Evolutionary conservation across 2,329 filamentous ascomycete genomes (phyloP).

Genomic region (Sporothrix pallida): DNA sequence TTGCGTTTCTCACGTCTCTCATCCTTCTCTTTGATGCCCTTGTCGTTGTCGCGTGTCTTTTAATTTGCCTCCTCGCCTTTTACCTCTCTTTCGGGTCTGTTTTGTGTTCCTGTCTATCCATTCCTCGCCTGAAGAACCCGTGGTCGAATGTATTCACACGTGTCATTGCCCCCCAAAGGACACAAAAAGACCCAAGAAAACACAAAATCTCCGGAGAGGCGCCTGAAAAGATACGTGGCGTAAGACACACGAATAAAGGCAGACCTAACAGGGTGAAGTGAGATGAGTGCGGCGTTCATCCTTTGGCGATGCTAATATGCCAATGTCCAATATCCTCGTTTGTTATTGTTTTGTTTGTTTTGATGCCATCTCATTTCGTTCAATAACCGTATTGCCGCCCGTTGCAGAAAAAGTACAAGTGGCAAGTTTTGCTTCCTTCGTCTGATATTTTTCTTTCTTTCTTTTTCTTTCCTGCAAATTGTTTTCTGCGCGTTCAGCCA

Average conservation of each 20-base stretch:
- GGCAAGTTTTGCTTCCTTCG: background rate
- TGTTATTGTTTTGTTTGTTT: background rate
- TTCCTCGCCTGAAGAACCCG: slow-evolving; percentile 9
- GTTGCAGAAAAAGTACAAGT: background rate
- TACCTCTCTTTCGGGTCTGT: background rate
- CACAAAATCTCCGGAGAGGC: background rate
- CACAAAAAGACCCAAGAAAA: background rate
- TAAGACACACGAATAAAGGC: too few species aligned
- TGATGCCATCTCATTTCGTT: background rate
- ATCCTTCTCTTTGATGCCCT: background rate
- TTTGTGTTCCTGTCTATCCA: background rate
- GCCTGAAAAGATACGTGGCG: background rate
- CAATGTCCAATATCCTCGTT: background rate
- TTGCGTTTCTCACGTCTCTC: background rate
- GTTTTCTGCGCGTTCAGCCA: slow-evolving; percentile 4
- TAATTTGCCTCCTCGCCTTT: slow-evolving; percentile 5
- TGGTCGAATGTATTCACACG: slow-evolving; percentile 4
- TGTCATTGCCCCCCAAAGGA: background rate
- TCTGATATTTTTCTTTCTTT: slow-evolving; percentile 9
- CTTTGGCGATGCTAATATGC: background rate
- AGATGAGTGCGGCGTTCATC: too few species aligned
- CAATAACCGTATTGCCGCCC: slow-evolving; percentile 9
- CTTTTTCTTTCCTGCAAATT: background rate
- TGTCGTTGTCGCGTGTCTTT: slow-evolving; percentile 15
- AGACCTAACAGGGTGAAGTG: too few species aligned